These are phyloP conservation scores for Sordariomycetes sp. DNA, from an alignment of 2,329 filamentous ascomycete genomes.

Conservation along the genomic window DNA sequence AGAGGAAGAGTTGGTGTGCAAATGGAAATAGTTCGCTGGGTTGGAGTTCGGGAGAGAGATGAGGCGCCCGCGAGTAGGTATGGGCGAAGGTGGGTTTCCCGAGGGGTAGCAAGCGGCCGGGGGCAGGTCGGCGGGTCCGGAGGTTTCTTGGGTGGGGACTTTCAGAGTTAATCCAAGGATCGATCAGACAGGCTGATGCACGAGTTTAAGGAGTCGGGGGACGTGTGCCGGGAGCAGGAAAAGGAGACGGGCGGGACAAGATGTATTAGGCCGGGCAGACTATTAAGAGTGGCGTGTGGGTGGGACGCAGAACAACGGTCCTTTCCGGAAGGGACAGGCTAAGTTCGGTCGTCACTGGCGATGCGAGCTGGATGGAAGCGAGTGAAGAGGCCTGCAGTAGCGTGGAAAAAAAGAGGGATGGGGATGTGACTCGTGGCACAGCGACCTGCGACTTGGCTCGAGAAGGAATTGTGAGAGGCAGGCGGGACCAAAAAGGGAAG, in stretches of 20 bases:
- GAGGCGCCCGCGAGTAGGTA: too few species aligned
- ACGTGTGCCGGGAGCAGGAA: not conserved
- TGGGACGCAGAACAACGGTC: not conserved
- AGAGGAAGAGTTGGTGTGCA: not conserved
- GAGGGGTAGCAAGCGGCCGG: not conserved
- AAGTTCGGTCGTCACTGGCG: not conserved
- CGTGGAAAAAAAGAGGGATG: not conserved
- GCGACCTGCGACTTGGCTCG: not conserved
- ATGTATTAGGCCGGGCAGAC: not conserved
- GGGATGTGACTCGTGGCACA: not conserved
- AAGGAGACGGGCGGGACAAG: not conserved
- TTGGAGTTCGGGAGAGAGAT: not conserved
- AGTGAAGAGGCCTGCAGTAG: not conserved
- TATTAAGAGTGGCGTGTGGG: not conserved
- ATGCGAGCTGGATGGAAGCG: not conserved
- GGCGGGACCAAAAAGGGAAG: not conserved
- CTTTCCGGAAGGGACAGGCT: conserved; percentile 2
- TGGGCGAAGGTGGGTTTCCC: not conserved
- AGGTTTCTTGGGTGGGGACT: not conserved
- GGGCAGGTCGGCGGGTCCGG: not conserved
- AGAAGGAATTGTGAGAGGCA: not conserved
- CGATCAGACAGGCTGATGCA: conserved; percentile 1
- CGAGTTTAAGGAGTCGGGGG: not conserved
- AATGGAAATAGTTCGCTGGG: not conserved
- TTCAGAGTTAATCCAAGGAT: not conserved